phyloP scores from a whole-genome alignment of 78 protist species.

The Isochrysis galbana region DNA sequence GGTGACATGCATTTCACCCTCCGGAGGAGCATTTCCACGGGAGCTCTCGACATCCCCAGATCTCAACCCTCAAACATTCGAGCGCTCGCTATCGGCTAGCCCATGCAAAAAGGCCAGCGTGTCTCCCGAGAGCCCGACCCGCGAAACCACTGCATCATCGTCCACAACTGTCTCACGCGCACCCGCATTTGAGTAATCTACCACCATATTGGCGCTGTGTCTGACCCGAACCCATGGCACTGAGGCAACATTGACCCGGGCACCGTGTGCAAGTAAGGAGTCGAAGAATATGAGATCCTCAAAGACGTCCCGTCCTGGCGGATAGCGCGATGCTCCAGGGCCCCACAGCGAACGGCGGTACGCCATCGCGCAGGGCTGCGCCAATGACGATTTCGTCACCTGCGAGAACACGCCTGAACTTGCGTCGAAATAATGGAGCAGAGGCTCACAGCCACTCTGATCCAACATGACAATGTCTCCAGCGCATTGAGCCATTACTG shows the following conservation, averaged over 20 bases:
- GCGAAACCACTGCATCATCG: not conserved
- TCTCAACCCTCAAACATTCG: no score
- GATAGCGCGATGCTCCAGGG: not conserved
- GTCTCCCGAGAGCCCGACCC: not conserved
- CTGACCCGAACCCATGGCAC: not conserved
- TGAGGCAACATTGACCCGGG: no score
- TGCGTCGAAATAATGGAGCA: not conserved
- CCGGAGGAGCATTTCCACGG: no score
- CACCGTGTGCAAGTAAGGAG: not conserved
- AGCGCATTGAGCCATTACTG: not conserved
- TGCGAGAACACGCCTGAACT: not conserved
- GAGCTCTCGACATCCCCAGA: no score
- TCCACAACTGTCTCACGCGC: not conserved
- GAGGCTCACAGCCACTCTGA: not conserved
- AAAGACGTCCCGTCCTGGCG: not conserved
- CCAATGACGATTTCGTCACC: not conserved
- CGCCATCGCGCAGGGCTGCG: not conserved
- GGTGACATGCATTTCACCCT: no score
- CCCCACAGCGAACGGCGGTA: not conserved
- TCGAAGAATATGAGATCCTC: not conserved
- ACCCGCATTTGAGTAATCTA: not conserved
- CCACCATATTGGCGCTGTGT: not conserved
- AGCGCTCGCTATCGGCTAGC: no score
- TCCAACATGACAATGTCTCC: not conserved
- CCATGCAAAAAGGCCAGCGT: not conserved